Conservation (phyloP, 805 yeast species). For the Starmerella scarabaei region DNA sequence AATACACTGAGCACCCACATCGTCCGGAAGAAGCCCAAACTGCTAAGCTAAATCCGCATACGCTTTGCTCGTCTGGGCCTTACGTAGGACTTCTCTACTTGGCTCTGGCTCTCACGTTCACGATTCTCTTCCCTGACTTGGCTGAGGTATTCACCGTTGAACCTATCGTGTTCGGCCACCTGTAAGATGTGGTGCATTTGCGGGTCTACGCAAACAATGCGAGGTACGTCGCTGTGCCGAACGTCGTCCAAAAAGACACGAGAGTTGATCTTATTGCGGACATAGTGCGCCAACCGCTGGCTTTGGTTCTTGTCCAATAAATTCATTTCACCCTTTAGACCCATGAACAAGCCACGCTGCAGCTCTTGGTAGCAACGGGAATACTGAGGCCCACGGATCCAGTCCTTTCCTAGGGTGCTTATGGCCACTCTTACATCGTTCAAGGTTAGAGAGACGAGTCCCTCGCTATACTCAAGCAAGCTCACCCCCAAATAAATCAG, state of each 20-base stretch:
- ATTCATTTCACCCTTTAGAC: slow-evolving; percentile 48
- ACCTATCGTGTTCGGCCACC: no score
- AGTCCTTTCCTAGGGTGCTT: slow-evolving; percentile 23
- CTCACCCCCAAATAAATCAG: slow-evolving; percentile 32
- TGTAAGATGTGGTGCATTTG: no score
- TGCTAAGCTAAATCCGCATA: no score
- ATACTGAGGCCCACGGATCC: slow-evolving; percentile 18
- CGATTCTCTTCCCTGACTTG: no score
- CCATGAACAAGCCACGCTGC: slow-evolving; percentile 40
- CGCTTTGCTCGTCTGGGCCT: no score
- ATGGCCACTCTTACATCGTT: slow-evolving; percentile 28
- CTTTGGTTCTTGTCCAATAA: slow-evolving; percentile 23
- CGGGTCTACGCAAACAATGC: no score
- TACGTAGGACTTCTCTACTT: no score
- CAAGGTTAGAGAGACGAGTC: slow-evolving; percentile 23
- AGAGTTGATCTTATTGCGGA: slow-evolving; percentile 9
- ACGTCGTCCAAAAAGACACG: background rate
- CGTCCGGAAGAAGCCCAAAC: background rate
- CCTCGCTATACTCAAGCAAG: slow-evolving; percentile 30
- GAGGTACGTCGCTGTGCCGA: no score
- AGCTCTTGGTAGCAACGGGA: slow-evolving; percentile 34
- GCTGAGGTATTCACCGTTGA: no score
- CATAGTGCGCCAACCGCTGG: slow-evolving; percentile 16
- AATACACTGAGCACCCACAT: slow-evolving; percentile 4
- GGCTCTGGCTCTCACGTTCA: no score